Conservation (phyloP, 345 rosid genomes). For the Citrus inodora region DNA sequence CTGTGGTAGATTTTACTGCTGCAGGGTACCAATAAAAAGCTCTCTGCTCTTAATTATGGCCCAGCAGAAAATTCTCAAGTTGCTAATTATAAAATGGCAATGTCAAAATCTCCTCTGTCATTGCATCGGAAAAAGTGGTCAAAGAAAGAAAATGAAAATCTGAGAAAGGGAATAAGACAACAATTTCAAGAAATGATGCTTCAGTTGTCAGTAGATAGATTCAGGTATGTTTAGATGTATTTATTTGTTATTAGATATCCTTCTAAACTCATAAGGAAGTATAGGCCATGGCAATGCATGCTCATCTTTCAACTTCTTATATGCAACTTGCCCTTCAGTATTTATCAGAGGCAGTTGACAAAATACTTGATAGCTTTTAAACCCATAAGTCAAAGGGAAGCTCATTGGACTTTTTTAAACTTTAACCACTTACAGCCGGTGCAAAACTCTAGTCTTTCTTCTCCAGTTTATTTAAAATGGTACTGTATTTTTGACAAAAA, state of each 20-base stretch:
- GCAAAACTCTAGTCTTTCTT: background rate
- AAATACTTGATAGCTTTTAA: background rate
- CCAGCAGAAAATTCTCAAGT: conserved; percentile 75
- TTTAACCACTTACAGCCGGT: background rate
- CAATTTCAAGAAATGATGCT: conserved; percentile 72
- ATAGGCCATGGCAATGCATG: background rate
- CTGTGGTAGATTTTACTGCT: conserved; percentile 17
- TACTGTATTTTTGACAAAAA: background rate
- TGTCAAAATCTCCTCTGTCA: conserved; percentile 47
- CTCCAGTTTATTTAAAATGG: background rate
- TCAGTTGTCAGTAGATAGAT: conserved; percentile 47
- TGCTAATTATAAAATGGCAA: conserved; percentile 52
- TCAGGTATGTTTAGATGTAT: conserved; percentile 40
- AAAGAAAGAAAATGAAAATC: conserved; percentile 60
- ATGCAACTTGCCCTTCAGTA: background rate
- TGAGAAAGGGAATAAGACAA: conserved; percentile 66
- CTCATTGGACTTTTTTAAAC: background rate
- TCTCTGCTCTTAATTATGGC: conserved; percentile 42
- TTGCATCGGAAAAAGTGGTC: conserved; percentile 70
- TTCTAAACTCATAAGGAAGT: background rate
- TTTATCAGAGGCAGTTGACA: background rate
- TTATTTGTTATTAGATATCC: background rate
- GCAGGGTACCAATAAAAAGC: conserved; percentile 56
- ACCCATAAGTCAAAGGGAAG: background rate
- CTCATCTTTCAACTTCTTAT: background rate